Evolutionary conservation across 2,329 filamentous ascomycete genomes (phyloP).

Genomic region (Aspergillus brunneoviolaceus): DNA sequence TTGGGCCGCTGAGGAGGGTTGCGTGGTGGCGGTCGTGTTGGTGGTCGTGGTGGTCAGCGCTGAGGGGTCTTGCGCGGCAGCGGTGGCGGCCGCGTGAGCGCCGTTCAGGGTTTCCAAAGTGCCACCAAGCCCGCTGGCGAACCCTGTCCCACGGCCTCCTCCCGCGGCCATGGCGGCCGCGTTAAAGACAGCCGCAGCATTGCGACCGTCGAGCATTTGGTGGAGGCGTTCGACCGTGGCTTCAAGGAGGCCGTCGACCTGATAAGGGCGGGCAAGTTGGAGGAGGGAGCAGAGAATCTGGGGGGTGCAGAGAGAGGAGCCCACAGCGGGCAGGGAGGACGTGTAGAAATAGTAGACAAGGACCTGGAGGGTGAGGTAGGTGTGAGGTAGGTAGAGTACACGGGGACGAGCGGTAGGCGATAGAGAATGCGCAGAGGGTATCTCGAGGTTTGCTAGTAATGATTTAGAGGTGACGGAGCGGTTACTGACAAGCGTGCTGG

Average conservation of each 20-base stretch:
- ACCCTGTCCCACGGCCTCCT: conserved; percentile 79
- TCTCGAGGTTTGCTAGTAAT: conserved; percentile 46
- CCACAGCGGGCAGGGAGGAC: conserved; percentile 74
- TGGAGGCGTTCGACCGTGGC: conserved; percentile 90
- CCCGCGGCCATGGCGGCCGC: conserved; percentile 97
- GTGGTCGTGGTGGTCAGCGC: conserved; percentile 6
- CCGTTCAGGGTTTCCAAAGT: conserved; percentile 45
- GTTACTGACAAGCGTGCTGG: conserved; percentile 42
- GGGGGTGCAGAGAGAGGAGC: conserved; percentile 80
- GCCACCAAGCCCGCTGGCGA: conserved; percentile 55
- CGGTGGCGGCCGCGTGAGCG: conserved; percentile 26
- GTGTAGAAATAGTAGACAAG: conserved; percentile 94
- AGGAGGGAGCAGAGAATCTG: conserved; percentile 94
- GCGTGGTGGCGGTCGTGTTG: conserved; percentile 21
- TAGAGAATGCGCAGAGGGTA: conserved; percentile 54
- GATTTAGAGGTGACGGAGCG: conserved; percentile 31
- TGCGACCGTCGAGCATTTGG: conserved; percentile 82
- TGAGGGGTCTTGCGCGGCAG: neutral
- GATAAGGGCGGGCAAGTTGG: conserved; percentile 89
- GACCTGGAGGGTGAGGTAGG: conserved; percentile 81
- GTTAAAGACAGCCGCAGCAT: conserved; percentile 96
- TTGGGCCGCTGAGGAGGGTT: conserved; percentile 22
- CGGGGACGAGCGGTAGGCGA: conserved; percentile 68
- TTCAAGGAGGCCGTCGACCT: conserved; percentile 87
- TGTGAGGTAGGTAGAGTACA: conserved; percentile 90